phyloP scores from a whole-genome alignment of 768 basidiomycete species.

The Amyloporia xantha region DNA sequence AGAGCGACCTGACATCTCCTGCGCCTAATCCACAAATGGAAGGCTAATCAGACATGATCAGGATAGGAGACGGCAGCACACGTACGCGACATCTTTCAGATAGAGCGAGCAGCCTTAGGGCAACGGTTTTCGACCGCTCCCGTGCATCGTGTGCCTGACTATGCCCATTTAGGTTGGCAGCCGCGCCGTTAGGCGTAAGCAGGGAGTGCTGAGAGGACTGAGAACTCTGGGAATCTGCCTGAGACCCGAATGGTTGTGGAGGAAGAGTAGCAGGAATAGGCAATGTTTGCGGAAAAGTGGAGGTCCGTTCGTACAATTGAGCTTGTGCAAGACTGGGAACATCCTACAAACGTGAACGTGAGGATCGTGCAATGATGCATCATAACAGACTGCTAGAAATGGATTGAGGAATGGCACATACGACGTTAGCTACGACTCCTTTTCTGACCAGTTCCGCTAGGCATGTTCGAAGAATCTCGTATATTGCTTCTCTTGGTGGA shows the following conservation, averaged over 20 bases:
- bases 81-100: constrained; percentile 76
- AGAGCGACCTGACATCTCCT: constrained; percentile 89
- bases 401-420: constrained; percentile 28
- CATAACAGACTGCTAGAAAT: not conserved
- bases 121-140: constrained; percentile 47
- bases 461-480: constrained; percentile 84
- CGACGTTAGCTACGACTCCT: constrained; percentile 60
- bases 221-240: not conserved
- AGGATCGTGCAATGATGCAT: no score
- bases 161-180: constrained; percentile 5
- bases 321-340: constrained; percentile 61
- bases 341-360: no score
- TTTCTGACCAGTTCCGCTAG: constrained; percentile 72
- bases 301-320: constrained; percentile 41
- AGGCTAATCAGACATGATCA: no score
- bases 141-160: constrained; percentile 26
- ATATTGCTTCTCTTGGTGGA: constrained; percentile 86
- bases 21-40: constrained; percentile 44
- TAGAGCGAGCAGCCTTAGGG: constrained; percentile 55
- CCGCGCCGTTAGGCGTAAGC: not conserved
- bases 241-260: not conserved
- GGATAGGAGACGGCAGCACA: constrained; percentile 10
- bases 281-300: constrained; percentile 11
- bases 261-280: not conserved
- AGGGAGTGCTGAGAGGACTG: not conserved